Conservation (phyloP, 345 rosid species). For the Linum trigynum region DNA sequence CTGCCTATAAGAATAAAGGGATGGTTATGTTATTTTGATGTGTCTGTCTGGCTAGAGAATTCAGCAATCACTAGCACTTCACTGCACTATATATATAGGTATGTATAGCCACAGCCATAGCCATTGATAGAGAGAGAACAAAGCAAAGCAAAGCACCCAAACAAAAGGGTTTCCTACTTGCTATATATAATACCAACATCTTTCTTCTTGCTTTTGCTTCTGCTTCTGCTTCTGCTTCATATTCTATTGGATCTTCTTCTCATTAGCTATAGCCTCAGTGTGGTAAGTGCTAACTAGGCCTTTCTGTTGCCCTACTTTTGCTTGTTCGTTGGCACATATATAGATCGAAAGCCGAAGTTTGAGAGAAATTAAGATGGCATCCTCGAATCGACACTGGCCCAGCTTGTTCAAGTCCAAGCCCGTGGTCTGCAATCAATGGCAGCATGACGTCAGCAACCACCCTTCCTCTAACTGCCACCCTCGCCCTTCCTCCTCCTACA, state of each 20-base stretch:
- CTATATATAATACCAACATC: background rate
- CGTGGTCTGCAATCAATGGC: slow-evolving; percentile 58
- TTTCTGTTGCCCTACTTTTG: background rate
- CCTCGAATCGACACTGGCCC: slow-evolving; percentile 99
- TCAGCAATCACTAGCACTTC: slow-evolving; percentile 4
- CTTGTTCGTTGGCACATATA: slow-evolving; percentile 11
- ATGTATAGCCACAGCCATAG: too few relatives aligned
- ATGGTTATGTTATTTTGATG: slow-evolving; percentile 53
- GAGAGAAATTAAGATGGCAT: slow-evolving; percentile 50
- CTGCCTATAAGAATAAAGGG: slow-evolving; percentile 6
- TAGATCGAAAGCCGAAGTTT: background rate
- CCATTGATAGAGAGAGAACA: too few relatives aligned
- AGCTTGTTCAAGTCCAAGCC: slow-evolving; percentile 99
- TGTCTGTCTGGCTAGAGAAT: slow-evolving; percentile 34
- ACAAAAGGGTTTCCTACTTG: slow-evolving; percentile 18
- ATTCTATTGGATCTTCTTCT: slow-evolving; percentile 17
- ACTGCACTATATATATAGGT: slow-evolving; percentile 21
- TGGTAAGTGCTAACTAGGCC: slow-evolving; percentile 2
- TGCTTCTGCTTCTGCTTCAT: slow-evolving; percentile 15
- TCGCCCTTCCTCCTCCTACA: slow-evolving; percentile 47
- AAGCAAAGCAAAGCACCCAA: background rate
- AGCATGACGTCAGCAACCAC: slow-evolving; percentile 53
- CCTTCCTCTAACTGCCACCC: slow-evolving; percentile 40
- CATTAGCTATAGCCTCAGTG: too few relatives aligned
- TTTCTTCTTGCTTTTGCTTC: slow-evolving; percentile 1